These are phyloP conservation scores for Prunus mume DNA, from an alignment of 306 rosid genomes.

Conservation along the genomic window DNA sequence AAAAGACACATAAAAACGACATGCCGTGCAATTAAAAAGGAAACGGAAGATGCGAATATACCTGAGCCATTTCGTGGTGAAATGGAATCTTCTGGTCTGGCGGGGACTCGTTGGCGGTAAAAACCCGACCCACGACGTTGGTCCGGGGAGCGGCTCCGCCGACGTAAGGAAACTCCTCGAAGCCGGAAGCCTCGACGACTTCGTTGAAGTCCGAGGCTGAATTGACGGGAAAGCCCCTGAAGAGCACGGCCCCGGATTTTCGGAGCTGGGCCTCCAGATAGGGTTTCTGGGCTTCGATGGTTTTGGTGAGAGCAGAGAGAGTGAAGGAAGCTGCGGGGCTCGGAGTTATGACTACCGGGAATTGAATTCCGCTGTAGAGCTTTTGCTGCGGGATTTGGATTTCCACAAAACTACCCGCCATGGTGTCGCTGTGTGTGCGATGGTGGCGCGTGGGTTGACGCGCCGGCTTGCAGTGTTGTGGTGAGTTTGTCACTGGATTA, in stretches of 20 bases:
- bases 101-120: constrained; percentile 89
- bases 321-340: constrained; percentile 9
- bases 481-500: not conserved
- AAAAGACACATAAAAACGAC: not conserved
- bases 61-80: constrained; percentile 93
- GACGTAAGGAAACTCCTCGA: constrained; percentile 80
- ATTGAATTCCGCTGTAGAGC: constrained; percentile 42
- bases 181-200: constrained; percentile 70
- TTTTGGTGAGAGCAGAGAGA: constrained; percentile 27
- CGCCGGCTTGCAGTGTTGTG: not conserved
- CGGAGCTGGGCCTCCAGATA: constrained; percentile 48
- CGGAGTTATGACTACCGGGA: constrained; percentile 49
- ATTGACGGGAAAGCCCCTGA: constrained; percentile 52
- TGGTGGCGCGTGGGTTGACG: not conserved
- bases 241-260: constrained; percentile 65
- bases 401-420: constrained; percentile 34
- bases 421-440: not conserved
- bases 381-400: constrained; percentile 58
- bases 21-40: not conserved
- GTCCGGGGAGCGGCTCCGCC: constrained; percentile 88
- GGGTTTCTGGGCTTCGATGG: constrained; percentile 45
- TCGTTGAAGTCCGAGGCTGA: constrained; percentile 74
- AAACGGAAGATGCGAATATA: not conserved
- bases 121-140: constrained; percentile 74
- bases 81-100: constrained; percentile 86